These are phyloP conservation scores for Coemansia sp. DNA, from an alignment of 192 early-diverging fungal species.

Conservation along the genomic window DNA sequence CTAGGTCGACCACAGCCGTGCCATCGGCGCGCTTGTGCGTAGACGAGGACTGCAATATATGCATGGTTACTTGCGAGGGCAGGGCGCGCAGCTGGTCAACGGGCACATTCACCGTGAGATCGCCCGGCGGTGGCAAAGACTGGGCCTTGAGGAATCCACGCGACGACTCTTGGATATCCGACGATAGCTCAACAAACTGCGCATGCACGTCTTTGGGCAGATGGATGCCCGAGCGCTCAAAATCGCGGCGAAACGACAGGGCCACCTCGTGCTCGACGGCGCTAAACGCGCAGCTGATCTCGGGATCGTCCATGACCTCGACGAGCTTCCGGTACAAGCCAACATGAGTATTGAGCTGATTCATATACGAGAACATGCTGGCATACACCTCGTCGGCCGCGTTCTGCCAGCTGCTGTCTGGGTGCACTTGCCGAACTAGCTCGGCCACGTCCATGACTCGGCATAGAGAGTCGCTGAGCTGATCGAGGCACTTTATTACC, in stretches of 20 bases:
- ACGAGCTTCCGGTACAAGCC: conserved; percentile 80
- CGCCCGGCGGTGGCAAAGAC: conserved; percentile 11
- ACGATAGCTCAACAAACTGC: conserved; percentile 81
- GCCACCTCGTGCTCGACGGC: conserved; percentile 78
- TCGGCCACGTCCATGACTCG: conserved; percentile 92
- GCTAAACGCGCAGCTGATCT: conserved; percentile 60
- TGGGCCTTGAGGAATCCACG: conserved; percentile 69
- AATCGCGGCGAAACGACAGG: conserved; percentile 83
- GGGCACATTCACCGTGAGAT: conserved; percentile 12
- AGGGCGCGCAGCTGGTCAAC: conserved; percentile 64
- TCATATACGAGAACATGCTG: conserved; percentile 82
- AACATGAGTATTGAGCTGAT: conserved; percentile 91
- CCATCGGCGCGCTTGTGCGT: conserved; percentile 36
- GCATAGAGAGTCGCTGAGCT: conserved; percentile 87
- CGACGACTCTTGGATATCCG: conserved; percentile 77
- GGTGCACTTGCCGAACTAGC: conserved; percentile 90
- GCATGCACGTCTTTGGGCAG: conserved; percentile 66
- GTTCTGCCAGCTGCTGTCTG: conserved; percentile 67
- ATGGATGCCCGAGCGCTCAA: conserved; percentile 96
- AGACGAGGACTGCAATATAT: conserved; percentile 36
- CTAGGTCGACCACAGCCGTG: conserved; percentile 24
- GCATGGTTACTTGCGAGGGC: conserved; percentile 61
- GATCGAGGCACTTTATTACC: conserved; percentile 88
- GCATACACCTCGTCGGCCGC: conserved; percentile 81
- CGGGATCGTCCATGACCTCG: conserved; percentile 63